These are phyloP conservation scores for Ganoderma resinaceum DNA, from an alignment of 1,284 basidiomycete genomes.

Conservation along the genomic window DNA sequence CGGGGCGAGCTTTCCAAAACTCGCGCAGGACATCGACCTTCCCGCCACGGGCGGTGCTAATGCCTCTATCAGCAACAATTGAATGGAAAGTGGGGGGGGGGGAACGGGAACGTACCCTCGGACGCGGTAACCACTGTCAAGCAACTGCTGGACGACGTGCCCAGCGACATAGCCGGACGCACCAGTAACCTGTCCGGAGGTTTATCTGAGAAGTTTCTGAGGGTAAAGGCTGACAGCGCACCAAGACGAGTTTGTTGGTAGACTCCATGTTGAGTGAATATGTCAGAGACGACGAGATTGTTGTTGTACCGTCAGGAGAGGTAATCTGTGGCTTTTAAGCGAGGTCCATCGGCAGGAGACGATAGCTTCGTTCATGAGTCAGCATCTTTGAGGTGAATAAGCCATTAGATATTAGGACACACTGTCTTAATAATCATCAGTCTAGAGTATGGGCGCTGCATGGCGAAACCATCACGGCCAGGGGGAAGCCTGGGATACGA, in stretches of 20 bases:
- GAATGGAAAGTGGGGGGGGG: neutral
- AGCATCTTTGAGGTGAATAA: neutral
- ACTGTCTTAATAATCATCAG: neutral
- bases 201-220: neutral
- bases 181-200: neutral
- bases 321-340: neutral
- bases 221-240: neutral
- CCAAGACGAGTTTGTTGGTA: neutral
- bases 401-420: neutral
- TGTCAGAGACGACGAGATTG: neutral
- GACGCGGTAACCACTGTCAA: neutral
- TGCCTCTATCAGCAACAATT: neutral
- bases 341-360: neutral
- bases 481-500: neutral
- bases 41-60: neutral
- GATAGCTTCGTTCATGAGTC: neutral
- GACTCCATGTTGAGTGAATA: neutral
- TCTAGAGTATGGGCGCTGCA: neutral
- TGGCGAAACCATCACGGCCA: neutral
- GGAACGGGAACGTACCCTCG: neutral
- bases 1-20: neutral
- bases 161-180: neutral
- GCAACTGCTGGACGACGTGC: conserved; percentile 1
- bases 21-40: neutral
- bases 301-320: neutral